Conservation (phyloP, 2,329 filamentous ascomycete species). For the Phialocephala subalpina region DNA sequence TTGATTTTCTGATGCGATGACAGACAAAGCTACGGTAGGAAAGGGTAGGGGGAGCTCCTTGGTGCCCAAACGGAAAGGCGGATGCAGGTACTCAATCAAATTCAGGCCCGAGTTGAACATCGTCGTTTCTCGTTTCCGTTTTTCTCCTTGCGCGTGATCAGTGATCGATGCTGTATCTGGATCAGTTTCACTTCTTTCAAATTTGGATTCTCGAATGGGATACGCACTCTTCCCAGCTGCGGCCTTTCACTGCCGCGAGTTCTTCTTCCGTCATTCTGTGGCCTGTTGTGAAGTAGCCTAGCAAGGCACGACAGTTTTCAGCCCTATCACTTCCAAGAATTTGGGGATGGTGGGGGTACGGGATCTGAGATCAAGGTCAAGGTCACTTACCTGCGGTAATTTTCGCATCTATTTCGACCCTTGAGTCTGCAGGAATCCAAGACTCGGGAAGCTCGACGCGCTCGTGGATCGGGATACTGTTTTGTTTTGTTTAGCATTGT, state of each 20-base stretch:
- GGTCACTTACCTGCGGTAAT: slow-evolving; percentile 80
- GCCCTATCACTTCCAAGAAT: slow-evolving; percentile 36
- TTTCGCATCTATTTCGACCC: slow-evolving; percentile 99
- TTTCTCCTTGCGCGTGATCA: slow-evolving; percentile 38
- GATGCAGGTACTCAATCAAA: slow-evolving; percentile 26
- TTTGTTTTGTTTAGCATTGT: slow-evolving; percentile 24
- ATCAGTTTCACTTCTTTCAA: slow-evolving; percentile 36
- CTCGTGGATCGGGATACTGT: slow-evolving; percentile 83
- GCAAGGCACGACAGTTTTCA: slow-evolving; percentile 39
- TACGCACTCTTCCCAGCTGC: slow-evolving; percentile 86
- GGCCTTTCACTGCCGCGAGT: slow-evolving; percentile 83
- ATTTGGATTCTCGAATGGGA: slow-evolving; percentile 23
- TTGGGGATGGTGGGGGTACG: slow-evolving; percentile 17
- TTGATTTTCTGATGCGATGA: slow-evolving; percentile 6
- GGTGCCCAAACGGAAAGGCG: slow-evolving; percentile 17
- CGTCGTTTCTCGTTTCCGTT: background rate
- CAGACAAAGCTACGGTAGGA: background rate
- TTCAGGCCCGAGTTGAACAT: slow-evolving; percentile 23
- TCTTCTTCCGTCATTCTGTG: slow-evolving; percentile 90
- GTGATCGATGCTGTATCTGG: slow-evolving; percentile 42
- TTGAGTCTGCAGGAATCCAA: slow-evolving; percentile 91
- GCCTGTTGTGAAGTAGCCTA: slow-evolving; percentile 83
- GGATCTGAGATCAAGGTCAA: slow-evolving; percentile 1
- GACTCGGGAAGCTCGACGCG: slow-evolving; percentile 91
- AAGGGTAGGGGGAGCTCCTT: background rate